phyloP scores from a whole-genome alignment of 1,139 yeast genomes.

The Suhomyces coccinellae region DNA sequence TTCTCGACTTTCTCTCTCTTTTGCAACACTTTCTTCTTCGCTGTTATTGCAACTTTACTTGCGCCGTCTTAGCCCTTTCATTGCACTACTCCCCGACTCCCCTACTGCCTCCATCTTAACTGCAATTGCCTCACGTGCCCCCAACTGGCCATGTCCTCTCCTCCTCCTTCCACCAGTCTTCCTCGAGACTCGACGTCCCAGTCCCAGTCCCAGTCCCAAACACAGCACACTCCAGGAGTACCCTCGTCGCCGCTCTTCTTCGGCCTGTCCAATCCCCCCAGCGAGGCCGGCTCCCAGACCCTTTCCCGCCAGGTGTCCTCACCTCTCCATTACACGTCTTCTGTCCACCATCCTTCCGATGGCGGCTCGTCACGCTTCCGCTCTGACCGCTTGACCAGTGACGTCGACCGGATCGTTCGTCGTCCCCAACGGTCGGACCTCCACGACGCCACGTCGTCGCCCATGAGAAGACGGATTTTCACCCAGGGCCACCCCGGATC shows the following conservation, averaged over 20 bases:
- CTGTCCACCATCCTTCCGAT: constrained; percentile 41
- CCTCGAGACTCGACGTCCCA: background rate
- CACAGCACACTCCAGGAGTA: constrained; percentile 40
- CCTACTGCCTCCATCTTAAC: background rate
- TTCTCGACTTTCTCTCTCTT: background rate
- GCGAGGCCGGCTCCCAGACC: constrained; percentile 28
- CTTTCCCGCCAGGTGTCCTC: constrained; percentile 36
- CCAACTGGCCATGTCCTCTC: constrained; percentile 21
- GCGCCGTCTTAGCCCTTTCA: too few species aligned
- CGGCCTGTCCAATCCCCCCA: constrained; percentile 50
- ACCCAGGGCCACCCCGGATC: constrained; percentile 20
- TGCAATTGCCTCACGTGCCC: background rate
- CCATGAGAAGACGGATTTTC: constrained; percentile 41
- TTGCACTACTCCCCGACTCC: background rate
- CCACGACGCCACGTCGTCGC: constrained; percentile 45
- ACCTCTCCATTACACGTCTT: constrained; percentile 49
- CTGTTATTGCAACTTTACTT: background rate
- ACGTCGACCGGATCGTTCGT: constrained; percentile 45
- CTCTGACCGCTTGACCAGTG: constrained; percentile 40
- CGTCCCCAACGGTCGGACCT: constrained; percentile 46
- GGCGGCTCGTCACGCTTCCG: constrained; percentile 24
- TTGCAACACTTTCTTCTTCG: background rate
- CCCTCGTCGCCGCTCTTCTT: constrained; percentile 71
- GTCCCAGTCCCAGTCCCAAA: constrained; percentile 36
- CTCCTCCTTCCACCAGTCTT: constrained; percentile 18